Conservation (phyloP, 2,329 filamentous ascomycete genomes). For the Colletotrichum liaoningense region DNA sequence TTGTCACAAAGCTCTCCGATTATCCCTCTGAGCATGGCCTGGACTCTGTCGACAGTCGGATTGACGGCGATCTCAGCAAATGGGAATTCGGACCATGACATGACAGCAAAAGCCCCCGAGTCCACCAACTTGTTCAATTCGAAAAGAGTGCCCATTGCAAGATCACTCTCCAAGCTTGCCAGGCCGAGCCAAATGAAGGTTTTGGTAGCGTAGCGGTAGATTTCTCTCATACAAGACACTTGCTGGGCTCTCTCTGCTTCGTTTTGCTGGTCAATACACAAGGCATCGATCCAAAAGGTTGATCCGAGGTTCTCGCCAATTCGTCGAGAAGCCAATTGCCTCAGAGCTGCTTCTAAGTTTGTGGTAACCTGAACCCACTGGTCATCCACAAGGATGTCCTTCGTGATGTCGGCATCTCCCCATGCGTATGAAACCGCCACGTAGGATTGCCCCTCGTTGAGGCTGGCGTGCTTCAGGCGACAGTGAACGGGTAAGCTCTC, state of each 20-base stretch:
- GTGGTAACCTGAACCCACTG: background rate
- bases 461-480: background rate
- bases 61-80: background rate
- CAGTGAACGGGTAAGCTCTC: background rate
- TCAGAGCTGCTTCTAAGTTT: constrained; percentile 1
- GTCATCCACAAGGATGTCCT: background rate
- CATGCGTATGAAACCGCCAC: constrained; percentile 9
- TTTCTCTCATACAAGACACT: background rate
- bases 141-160: background rate
- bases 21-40: background rate
- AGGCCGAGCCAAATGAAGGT: constrained; percentile 5
- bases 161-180: background rate
- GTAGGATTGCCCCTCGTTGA: background rate
- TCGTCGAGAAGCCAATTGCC: background rate
- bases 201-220: background rate
- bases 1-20: background rate
- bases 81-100: background rate
- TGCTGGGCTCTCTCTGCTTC: background rate
- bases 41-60: background rate
- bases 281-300: constrained; percentile 15
- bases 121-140: background rate
- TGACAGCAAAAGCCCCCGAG: background rate
- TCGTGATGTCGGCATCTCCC: background rate
- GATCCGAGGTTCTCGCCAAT: background rate
- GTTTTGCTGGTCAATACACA: constrained; percentile 13